Percentiles rank a stretch among this genome's conserved stretches.
Conservation (phyloP, 2,329 filamentous ascomycete species). For the Colletotrichum sp. region DNA sequence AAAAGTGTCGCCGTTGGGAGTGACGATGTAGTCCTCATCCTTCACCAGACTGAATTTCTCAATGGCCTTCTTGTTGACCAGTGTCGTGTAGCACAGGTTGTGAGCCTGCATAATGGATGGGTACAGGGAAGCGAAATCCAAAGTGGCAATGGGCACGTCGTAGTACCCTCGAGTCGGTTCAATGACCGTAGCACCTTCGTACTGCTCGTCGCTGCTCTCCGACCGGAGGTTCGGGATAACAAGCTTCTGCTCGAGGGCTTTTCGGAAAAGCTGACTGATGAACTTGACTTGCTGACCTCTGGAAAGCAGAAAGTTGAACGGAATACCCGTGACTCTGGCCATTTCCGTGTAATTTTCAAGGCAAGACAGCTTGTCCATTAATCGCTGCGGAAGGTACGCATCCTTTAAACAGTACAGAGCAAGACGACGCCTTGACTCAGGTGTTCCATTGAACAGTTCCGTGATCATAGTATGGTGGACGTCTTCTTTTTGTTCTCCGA, state of each 20-base stretch:
- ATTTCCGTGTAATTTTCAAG: conserved; percentile 99
- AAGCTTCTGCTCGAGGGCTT: conserved; percentile 89
- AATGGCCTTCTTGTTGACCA: conserved; percentile 79
- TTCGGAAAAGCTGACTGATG: conserved; percentile 95
- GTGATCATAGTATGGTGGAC: conserved; percentile 99
- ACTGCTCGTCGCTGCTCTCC: conserved; percentile 81
- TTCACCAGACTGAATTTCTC: conserved; percentile 80
- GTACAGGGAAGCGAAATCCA: conserved; percentile 98
- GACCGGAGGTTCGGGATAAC: conserved; percentile 87
- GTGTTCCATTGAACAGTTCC: conserved; percentile 94
- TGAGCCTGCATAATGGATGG: conserved; percentile 99
- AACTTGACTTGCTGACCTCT: conserved; percentile 98
- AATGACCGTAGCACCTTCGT: conserved; percentile 97
- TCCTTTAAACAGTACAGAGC: conserved; percentile 98
- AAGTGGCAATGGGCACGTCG: conserved; percentile 90
- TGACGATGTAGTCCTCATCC: conserved; percentile 95
- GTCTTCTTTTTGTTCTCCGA: conserved; percentile 98
- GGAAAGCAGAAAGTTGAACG: conserved; percentile 92
- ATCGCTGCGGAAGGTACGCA: conserved; percentile 88
- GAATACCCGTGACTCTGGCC: conserved; percentile 98
- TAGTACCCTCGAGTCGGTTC: conserved; percentile 95
- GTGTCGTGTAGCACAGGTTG: conserved; percentile 96
- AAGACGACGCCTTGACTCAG: conserved; percentile 87
- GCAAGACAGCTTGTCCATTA: conserved; percentile 98
- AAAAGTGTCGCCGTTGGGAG: conserved; percentile 93